Evolutionary conservation across 768 basidiomycete genomes (phyloP).

Genomic region (Lactarius sp.): DNA sequence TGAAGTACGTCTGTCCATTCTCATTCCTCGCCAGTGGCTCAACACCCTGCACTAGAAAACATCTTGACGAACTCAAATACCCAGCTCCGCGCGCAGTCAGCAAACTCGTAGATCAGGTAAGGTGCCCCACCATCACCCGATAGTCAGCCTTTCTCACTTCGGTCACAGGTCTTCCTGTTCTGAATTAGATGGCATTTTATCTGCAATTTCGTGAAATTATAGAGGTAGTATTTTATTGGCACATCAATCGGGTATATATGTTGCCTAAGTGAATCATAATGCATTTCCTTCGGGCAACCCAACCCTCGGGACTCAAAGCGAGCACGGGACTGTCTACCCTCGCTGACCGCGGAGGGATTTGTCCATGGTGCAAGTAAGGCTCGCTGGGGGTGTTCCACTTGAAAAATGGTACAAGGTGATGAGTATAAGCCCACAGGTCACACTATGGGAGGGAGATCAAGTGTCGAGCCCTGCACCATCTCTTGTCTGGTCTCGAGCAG

Average conservation of each 20-base stretch:
- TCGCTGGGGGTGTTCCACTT: background rate
- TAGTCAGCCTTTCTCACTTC: slow-evolving; percentile 22
- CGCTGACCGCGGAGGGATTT: background rate
- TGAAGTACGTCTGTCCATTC: slow-evolving; percentile 52
- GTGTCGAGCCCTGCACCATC: slow-evolving; percentile 54
- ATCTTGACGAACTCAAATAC: slow-evolving; percentile 83
- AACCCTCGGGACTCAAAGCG: background rate
- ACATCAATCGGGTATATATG: background rate
- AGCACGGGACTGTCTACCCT: background rate
- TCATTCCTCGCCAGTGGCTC: slow-evolving; percentile 13
- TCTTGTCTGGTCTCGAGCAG: slow-evolving; percentile 60
- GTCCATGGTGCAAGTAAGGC: background rate
- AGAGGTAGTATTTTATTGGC: background rate
- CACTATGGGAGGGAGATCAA: slow-evolving; percentile 32
- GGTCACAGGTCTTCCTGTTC: slow-evolving; percentile 40
- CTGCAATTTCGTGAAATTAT: background rate
- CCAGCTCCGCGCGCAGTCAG: slow-evolving; percentile 84
- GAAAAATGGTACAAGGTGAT: background rate
- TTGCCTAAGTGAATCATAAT: background rate
- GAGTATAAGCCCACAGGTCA: background rate
- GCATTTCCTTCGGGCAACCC: background rate
- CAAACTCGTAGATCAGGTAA: slow-evolving; percentile 87
- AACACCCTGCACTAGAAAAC: slow-evolving; percentile 52
- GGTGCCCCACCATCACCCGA: background rate
- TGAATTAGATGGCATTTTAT: slow-evolving; percentile 25